Conservation (phyloP, 371 early-diverging fungal genomes). For the Mucor irregularis region DNA sequence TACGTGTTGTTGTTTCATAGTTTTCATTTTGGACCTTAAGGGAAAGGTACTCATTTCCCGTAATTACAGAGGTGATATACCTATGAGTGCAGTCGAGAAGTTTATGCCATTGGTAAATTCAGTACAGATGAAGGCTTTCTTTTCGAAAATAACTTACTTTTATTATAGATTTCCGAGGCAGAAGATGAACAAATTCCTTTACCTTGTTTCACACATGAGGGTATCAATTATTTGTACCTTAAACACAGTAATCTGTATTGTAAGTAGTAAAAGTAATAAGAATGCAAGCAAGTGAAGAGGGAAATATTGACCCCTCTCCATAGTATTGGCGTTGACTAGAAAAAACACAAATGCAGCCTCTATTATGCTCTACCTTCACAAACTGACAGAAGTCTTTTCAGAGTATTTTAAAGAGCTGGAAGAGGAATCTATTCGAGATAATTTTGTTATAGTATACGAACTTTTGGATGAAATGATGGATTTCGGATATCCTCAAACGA, state of each 20-base stretch:
- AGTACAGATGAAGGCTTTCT: neutral
- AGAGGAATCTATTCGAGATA: conserved; percentile 96
- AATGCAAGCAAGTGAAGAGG: too few relatives aligned
- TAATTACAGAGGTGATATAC: conserved; percentile 91
- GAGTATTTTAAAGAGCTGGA: conserved; percentile 98
- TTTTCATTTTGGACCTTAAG: conserved; percentile 94
- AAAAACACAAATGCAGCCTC: conserved; percentile 97
- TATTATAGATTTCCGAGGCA: conserved; percentile 62
- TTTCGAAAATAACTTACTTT: conserved; percentile 45
- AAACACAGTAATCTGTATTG: conserved; percentile 94
- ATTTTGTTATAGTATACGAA: conserved; percentile 95
- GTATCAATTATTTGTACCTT: conserved; percentile 92
- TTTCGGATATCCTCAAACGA: conserved; percentile 98
- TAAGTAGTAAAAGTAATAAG: too few relatives aligned
- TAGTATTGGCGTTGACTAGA: conserved; percentile 92
- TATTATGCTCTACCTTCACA: conserved; percentile 92
- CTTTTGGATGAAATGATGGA: conserved; percentile 99
- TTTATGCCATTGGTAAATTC: conserved; percentile 92
- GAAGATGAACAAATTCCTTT: conserved; percentile 92
- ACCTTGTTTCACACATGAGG: conserved; percentile 93
- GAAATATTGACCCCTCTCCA: too few relatives aligned
- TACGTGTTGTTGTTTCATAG: conserved; percentile 53
- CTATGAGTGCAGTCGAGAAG: conserved; percentile 93
- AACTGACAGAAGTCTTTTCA: conserved; percentile 89
- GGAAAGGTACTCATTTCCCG: conserved; percentile 97